Base-by-base conservation (phyloP, 305 asterid species). In the Ilex paraguariensis region DNA sequence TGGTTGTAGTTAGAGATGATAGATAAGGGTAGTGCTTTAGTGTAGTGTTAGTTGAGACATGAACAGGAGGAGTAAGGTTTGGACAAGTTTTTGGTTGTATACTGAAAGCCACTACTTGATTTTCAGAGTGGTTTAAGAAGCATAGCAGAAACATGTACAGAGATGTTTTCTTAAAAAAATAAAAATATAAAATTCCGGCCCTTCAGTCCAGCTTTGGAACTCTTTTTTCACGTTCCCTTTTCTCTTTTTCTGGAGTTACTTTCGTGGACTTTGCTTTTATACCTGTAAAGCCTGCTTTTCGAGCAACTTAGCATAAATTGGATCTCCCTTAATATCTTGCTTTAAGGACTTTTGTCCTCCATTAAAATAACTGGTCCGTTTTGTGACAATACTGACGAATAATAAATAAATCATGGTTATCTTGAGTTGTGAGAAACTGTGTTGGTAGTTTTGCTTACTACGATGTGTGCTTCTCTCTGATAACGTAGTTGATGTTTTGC, bases 91-190 rank as follows among this genome's bases (percentile, higher is more conserved):
- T 40, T 17, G 61, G 44, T 62, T 63, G 65, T 63, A 52, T 55
- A 70, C 66, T 66, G 71, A 64, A 61, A 61, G 46, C 48, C 54
- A 64, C 59, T 69, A 60, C n/a, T 56, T 50, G 66, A 66, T 51
- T 50, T 40, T 61, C 40, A 48, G 66, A 21, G 28, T 21, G 57
- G 71, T 58, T 52, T 64, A 58, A 70, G 66, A 49, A 65, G 64
- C 61, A 71, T 57, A 53, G 64, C 28, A 57, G 69, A 40, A 64
- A 74, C 13, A 49, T 75, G 81, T 75, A 71, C 63, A 75, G 72
- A 50, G 28, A 21, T 21, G 28, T 21, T 21, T 21, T 21, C 28
- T 1, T 21, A 21, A 21, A 21, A 21, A 5, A 62, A 45, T 1
- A 45, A 13, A 8, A 45, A 45, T 1, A 45, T 45, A 2, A 1